Conservation (phyloP, 257 asterid genomes). For the Nicotiana benthamiana region DNA sequence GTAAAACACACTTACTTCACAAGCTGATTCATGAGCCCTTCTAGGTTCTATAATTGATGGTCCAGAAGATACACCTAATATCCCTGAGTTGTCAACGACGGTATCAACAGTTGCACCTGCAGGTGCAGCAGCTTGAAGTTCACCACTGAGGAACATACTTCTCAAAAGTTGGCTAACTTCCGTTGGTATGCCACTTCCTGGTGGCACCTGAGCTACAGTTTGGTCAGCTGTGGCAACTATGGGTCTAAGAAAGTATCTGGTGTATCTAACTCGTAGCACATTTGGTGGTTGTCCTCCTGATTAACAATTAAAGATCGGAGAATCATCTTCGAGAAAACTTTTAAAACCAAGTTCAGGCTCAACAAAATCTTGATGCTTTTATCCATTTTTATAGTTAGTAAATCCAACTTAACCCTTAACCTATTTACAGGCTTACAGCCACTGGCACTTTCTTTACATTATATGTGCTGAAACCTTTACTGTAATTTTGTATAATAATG, state of each 20-base stretch:
- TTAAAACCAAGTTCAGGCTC: background rate
- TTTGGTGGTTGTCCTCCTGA: background rate
- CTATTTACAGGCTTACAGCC: too few relatives aligned
- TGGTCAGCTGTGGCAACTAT: background rate
- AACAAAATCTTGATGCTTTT: background rate
- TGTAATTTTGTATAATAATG: too few relatives aligned
- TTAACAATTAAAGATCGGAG: background rate
- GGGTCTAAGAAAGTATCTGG: background rate
- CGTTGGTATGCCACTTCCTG: too few relatives aligned
- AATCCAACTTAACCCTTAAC: too few relatives aligned
- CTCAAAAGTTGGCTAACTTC: too few relatives aligned
- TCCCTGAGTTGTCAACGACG: too few relatives aligned
- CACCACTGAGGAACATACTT: too few relatives aligned
- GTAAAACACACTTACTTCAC: background rate
- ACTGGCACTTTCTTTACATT: too few relatives aligned
- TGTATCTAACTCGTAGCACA: background rate
- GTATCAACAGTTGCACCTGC: background rate
- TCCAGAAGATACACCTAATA: background rate
- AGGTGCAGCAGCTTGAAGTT: background rate
- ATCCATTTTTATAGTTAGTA: background rate
- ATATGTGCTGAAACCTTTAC: too few relatives aligned
- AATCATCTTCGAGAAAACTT: background rate
- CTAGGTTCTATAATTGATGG: background rate
- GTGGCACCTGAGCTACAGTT: background rate
- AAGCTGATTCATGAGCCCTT: background rate